Evolutionary conservation across 23 red algal genomes (phyloP), one percentile per base, ranked within the genome.

Genomic region (Gracilaria domingensis): DNA sequence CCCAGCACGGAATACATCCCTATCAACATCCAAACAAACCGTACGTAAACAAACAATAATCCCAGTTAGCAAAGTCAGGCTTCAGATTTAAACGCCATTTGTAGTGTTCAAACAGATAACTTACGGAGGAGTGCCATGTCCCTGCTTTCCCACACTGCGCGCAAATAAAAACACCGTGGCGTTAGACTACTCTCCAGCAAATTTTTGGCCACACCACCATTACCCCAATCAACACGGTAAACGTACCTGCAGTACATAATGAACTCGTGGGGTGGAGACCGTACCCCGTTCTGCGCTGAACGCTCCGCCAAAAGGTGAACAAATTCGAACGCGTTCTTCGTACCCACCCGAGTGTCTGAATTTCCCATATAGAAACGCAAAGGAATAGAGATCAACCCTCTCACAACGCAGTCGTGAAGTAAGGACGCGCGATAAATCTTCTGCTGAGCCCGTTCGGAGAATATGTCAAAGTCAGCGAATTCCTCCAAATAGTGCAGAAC

Each of bases 161-260:
- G 44, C 1, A 44, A 39, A 44, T 76, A 76, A 76, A 76, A 2
- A 25, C 71, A 76, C 71, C 4, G 8, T 4, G 3, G 8, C 32
- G 71, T 44, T 28, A 76, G 45, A 76, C 32, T 3, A 76, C 4
- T 40, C 32, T 1, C 37, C 8, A 76, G 4, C 1, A n/a, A 76
- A 76, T 76, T 13, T 47, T 14, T 67, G 28, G 34, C 7, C 9
- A 2, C 66, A 5, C 1, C 66, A 72, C 12, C 66, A 16, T 17
- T 76, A 30, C 20, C 21, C 20, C 38, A 4, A 4, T 74, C 18
- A 76, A 24, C 18, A 39, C 4, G 11, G 26, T 76, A 23, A 44
- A 75, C 85, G 33, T 89, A 89, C 85, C 90, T 93, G 66, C 90
- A 93, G 54, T 93, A 93, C 76, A 93, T 84, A 36, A 93, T 47